Conservation (phyloP, 495 filamentous ascomycete genomes). For the Xylaria curta region DNA sequence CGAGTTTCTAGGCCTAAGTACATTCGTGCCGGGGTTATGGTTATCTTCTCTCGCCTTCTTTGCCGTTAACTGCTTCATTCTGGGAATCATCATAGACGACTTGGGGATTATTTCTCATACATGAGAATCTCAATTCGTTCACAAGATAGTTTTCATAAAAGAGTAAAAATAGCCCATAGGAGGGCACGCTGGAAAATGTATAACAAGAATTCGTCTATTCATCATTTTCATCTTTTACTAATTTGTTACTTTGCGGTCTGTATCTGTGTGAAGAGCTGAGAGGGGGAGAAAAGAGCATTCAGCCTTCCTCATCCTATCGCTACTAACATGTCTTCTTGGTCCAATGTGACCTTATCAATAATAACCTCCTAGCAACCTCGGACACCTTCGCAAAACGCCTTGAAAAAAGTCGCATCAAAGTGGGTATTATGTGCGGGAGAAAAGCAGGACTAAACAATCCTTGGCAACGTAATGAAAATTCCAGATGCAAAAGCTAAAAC, state of each 20-base stretch:
- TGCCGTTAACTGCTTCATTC: constrained; percentile 81
- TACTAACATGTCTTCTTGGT: constrained; percentile 3
- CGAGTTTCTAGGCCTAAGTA: constrained; percentile 86
- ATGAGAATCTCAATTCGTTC: background rate
- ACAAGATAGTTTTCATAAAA: background rate
- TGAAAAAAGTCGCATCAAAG: constrained; percentile 30
- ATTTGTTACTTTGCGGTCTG: constrained; percentile 7
- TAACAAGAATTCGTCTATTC: constrained; percentile 24
- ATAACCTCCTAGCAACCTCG: background rate
- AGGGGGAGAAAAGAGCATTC: background rate
- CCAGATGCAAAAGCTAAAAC: constrained; percentile 20
- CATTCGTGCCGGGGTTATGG: constrained; percentile 86
- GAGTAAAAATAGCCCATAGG: background rate
- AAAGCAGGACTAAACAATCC: constrained; percentile 22
- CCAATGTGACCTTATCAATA: constrained; percentile 4
- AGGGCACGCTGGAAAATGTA: background rate
- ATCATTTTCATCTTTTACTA: constrained; percentile 18
- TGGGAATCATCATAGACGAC: constrained; percentile 80
- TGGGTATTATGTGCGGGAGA: constrained; percentile 42
- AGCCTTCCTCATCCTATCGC: constrained; percentile 13
- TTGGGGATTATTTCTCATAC: constrained; percentile 44
- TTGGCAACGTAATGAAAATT: constrained; percentile 1
- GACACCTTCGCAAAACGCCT: constrained; percentile 26
- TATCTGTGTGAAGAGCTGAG: constrained; percentile 18
- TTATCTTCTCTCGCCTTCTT: constrained; percentile 79